phyloP scores from a whole-genome alignment of 2,329 filamentous ascomycete species.

The Aspergillus aculeatinus region DNA sequence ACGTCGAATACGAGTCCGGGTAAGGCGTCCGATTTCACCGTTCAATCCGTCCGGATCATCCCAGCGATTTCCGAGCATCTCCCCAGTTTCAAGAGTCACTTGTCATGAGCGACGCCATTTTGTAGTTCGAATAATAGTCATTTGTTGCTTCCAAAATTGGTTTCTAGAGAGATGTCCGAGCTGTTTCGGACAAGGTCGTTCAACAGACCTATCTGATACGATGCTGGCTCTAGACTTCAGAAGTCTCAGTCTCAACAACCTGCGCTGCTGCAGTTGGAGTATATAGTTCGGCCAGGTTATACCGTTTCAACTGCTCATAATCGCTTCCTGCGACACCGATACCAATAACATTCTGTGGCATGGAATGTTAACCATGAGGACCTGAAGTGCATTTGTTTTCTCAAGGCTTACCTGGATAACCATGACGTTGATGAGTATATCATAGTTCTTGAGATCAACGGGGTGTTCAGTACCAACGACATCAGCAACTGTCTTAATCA shows the following conservation, averaged over 20 bases:
- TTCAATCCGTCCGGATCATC: not conserved
- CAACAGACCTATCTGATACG: not conserved
- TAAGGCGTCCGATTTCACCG: not conserved
- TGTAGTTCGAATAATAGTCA: not conserved
- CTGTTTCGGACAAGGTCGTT: not conserved
- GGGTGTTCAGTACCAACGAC: conserved; percentile 58
- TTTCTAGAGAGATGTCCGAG: not conserved
- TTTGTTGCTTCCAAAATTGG: not conserved
- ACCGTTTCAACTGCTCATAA: conserved; percentile 62
- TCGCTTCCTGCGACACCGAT: conserved; percentile 62
- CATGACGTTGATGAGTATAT: conserved; percentile 61
- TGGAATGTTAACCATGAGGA: conserved; percentile 19
- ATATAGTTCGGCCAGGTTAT: conserved; percentile 63
- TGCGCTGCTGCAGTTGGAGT: conserved; percentile 43
- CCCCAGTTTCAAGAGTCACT: no score
- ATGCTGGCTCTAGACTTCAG: not conserved
- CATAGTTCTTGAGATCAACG: conserved; percentile 62
- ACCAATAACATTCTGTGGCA: conserved; percentile 58
- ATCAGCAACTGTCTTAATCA: conserved; percentile 61
- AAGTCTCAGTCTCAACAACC: conserved; percentile 13
- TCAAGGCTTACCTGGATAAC: conserved; percentile 56
- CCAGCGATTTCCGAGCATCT: no score
- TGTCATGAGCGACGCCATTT: not conserved
- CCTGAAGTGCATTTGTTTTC: not conserved
- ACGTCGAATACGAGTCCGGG: not conserved